Conservation (phyloP, 2,329 filamentous ascomycete genomes). For the Podosphaera xanthii region DNA sequence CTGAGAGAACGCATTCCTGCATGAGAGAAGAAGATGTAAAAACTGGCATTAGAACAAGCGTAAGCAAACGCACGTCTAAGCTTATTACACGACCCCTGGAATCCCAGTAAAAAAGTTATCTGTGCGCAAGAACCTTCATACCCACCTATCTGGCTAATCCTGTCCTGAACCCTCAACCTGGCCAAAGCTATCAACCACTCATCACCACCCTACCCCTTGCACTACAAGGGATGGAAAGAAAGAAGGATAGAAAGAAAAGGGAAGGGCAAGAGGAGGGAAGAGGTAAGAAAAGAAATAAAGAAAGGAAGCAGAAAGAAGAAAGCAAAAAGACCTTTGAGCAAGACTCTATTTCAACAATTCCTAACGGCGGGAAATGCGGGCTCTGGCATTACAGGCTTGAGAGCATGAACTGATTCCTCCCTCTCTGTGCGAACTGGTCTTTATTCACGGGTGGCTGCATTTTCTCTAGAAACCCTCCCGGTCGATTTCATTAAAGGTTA, state of each 20-base stretch:
- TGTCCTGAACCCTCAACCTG: slow-evolving; percentile 1
- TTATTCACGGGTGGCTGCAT: slow-evolving; percentile 15
- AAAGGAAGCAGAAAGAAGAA: no score
- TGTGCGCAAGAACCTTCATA: slow-evolving; percentile 6
- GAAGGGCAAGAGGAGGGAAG: no score
- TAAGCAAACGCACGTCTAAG: no score
- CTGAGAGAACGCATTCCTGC: no score
- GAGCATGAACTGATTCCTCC: slow-evolving; percentile 10
- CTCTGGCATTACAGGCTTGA: slow-evolving; percentile 8
- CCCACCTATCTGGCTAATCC: slow-evolving; percentile 3
- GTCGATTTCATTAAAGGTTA: slow-evolving; percentile 9
- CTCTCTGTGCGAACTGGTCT: slow-evolving; percentile 14
- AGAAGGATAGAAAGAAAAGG: no score
- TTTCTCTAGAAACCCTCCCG: slow-evolving; percentile 10
- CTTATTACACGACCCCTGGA: slow-evolving; percentile 5
- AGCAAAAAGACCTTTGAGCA: not conserved
- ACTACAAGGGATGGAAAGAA: not conserved
- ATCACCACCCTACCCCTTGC: slow-evolving; percentile 3
- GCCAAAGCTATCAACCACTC: not conserved
- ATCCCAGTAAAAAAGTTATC: slow-evolving; percentile 12
- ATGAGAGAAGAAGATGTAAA: no score
- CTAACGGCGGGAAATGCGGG: slow-evolving; percentile 1
- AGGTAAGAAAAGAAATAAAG: no score
- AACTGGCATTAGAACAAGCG: no score
- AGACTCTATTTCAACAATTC: slow-evolving; percentile 2